Conservation (phyloP, 2,329 filamentous ascomycete species). For the Aspergillus phoenicis region DNA sequence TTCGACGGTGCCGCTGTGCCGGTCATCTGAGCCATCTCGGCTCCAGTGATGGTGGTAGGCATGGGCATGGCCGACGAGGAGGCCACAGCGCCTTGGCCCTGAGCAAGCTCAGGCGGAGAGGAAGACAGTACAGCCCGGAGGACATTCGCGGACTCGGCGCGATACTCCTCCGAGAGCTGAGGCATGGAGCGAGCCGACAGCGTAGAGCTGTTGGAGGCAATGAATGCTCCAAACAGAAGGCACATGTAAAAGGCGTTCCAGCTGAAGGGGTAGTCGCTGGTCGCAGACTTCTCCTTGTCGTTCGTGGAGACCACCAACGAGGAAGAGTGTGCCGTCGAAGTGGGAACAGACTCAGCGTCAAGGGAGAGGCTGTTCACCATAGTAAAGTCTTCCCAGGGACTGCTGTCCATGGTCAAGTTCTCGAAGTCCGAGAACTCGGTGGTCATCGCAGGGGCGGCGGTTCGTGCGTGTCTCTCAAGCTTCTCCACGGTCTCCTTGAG, state of each 20-base stretch:
- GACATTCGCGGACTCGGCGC: conserved; percentile 51
- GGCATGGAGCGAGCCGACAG: conserved; percentile 60
- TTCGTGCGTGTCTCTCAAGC: conserved; percentile 43
- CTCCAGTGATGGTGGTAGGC: conserved; percentile 39
- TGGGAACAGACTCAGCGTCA: conserved; percentile 43
- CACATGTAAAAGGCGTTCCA: conserved; percentile 83
- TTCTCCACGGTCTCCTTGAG: conserved; percentile 67
- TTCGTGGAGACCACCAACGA: conserved; percentile 45
- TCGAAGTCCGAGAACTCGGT: conserved; percentile 81
- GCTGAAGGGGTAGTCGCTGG: conserved; percentile 69
- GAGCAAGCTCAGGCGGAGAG: conserved; percentile 49
- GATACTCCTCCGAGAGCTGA: conserved; percentile 50
- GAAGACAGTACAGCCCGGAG: conserved; percentile 50
- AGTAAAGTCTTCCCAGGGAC: conserved; percentile 78
- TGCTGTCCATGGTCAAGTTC: conserved; percentile 74
- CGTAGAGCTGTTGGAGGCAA: conserved; percentile 79
- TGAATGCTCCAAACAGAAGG: conserved; percentile 92
- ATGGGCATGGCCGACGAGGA: conserved; percentile 28
- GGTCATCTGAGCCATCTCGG: conserved; percentile 45
- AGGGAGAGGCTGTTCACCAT: conserved; percentile 67
- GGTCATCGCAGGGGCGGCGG: conserved; percentile 55
- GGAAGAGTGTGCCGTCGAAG: conserved; percentile 22
- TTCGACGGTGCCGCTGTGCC: conserved; percentile 34
- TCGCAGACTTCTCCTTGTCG: conserved; percentile 48
- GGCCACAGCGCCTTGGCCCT: conserved; percentile 37